These are phyloP conservation scores for Lentinula edodes DNA, from an alignment of 768 basidiomycete species.

Conservation along the genomic window DNA sequence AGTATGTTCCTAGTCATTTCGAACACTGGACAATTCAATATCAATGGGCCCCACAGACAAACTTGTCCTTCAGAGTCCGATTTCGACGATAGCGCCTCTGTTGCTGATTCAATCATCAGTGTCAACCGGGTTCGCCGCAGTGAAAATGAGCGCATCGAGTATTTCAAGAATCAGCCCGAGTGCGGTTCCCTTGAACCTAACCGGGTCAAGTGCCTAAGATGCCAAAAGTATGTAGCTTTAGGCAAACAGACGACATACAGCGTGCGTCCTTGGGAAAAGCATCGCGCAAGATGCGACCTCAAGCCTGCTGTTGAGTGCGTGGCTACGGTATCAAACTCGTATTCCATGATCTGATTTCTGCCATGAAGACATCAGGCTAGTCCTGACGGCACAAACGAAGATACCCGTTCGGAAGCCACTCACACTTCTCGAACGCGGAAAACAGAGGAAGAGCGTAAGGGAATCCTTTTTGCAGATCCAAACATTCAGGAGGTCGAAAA, in stretches of 20 bases:
- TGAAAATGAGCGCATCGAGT: conserved; percentile 58
- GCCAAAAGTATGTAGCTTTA: conserved; percentile 51
- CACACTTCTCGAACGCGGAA: conserved; percentile 11
- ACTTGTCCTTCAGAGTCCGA: conserved; percentile 24
- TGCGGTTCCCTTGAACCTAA: conserved; percentile 50
- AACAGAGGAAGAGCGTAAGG: conserved; percentile 42
- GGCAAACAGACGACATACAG: conserved; percentile 51
- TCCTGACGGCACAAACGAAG: neutral
- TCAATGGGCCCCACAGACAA: neutral
- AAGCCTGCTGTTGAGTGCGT: conserved; percentile 13
- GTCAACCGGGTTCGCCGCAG: conserved; percentile 42
- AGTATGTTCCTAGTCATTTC: neutral
- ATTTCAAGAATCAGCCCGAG: conserved; percentile 57
- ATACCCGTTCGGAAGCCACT: conserved; percentile 3
- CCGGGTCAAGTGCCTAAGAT: conserved; percentile 53
- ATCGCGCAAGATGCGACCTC: conserved; percentile 50
- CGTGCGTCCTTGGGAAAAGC: conserved; percentile 57
- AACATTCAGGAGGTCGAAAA: conserved; percentile 44
- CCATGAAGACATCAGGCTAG: conserved; percentile 4
- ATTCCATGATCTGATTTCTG: neutral
- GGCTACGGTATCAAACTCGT: too few species aligned
- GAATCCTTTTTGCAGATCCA: conserved; percentile 48
- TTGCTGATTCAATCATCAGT: conserved; percentile 47
- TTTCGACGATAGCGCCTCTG: conserved; percentile 43
- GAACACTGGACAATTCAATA: neutral